These are phyloP conservation scores for Bipolaris bicolor DNA, from an alignment of 2,329 filamentous ascomycete genomes.

Conservation along the genomic window DNA sequence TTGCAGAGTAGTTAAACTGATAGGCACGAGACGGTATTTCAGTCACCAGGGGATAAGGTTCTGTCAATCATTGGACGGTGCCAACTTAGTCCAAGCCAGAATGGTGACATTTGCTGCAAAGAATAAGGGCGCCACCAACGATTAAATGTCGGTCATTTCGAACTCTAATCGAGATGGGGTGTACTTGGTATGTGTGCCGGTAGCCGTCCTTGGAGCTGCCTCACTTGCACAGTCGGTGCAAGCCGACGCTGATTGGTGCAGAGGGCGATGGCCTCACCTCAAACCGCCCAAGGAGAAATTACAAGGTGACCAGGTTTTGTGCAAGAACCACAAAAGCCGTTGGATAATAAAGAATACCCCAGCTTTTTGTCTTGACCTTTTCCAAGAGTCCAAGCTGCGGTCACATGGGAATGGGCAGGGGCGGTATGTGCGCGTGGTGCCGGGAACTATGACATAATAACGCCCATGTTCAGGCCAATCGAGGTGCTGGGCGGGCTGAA, in stretches of 20 bases:
- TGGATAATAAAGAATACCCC: slow-evolving; percentile 10
- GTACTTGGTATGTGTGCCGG: neutral
- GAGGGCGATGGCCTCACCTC: slow-evolving; percentile 1
- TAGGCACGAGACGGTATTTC: too few species aligned
- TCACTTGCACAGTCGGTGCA: neutral
- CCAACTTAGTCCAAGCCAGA: too few species aligned
- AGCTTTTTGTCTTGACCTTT: slow-evolving; percentile 8
- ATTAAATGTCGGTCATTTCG: neutral
- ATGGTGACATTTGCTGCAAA: neutral
- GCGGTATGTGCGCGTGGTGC: neutral
- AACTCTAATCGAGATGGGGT: neutral
- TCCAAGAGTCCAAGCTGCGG: neutral
- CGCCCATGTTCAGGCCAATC: neutral
- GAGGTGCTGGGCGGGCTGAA: neutral
- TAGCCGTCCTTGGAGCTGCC: neutral
- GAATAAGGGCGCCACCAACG: neutral
- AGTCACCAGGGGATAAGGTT: neutral
- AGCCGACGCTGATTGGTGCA: neutral
- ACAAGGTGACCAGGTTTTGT: neutral
- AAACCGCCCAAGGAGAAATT: slow-evolving; percentile 5
- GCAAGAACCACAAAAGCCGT: slow-evolving; percentile 13
- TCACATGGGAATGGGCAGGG: neutral
- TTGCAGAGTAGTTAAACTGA: too few species aligned
- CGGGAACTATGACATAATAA: slow-evolving; percentile 9
- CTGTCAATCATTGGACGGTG: neutral